Evolutionary conservation across 495 filamentous ascomycete species (phyloP), one percentile per base, ranked within the genome.

Genomic region (Penicillium mononematosum): DNA sequence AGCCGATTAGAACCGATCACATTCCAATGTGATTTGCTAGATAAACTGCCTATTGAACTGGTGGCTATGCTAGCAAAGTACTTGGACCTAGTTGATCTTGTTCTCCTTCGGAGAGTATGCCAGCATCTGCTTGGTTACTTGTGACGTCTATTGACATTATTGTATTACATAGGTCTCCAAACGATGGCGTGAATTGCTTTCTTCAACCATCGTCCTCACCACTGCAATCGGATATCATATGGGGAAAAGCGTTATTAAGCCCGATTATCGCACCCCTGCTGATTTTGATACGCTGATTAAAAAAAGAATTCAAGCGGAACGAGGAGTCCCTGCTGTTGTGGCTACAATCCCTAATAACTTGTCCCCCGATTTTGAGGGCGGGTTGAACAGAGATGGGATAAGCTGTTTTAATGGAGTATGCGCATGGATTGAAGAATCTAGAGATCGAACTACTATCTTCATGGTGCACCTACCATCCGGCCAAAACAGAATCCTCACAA

Each of bases 21-120:
- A 19, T 68, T 76, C 24, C 60, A 70, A 36, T 61, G 56, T n/a
- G 75, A 78, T 56, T 61, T 78, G 10, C 41, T 76, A 1, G 68
- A 67, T 27, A 57, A 56, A 3, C 49, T 75, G 36, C 75, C 74
- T 1, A 9, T 64, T 2, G 75, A 78, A 54, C 43, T 78, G 10
- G 60, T 64, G 2, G 53, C 63, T 7, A 53, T 69, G 11, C 51
- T 76, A 27, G 51, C 51, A 8, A 45, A 58, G 11, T 58, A 68
- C 49, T 34, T 76, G 19, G 36, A 53, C 29, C 17, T 75, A 1
- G 24, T 34, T 7, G 71, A 76, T 24, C 4, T 72, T 25, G 17
- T 74, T 42, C 19, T 57, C 9, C 57, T 72, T 12, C 67, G 62
- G 31, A 66, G 65, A 49, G 73, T 71, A 72, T 41, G 60, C 5